Conservation (phyloP, 345 rosid species). For the Cardamine occulta region DNA sequence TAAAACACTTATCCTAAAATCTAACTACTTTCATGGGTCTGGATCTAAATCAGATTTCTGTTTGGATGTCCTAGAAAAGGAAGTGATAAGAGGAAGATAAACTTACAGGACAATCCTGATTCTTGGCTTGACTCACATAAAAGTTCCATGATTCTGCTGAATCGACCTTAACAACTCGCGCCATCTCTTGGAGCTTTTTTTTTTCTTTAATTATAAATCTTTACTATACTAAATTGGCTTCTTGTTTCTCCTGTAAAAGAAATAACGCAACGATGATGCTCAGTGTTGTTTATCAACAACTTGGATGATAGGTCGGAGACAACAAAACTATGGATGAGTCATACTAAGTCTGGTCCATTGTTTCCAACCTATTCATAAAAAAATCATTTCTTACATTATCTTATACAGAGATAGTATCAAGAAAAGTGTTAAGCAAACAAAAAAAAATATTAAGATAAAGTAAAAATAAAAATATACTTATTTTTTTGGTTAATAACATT, state of each 20-base stretch:
- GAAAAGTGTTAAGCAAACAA: too few species aligned
- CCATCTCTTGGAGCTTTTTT: slow-evolving; percentile 50
- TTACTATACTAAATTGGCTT: background rate
- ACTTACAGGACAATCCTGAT: slow-evolving; percentile 70
- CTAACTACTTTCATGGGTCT: background rate
- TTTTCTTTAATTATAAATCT: background rate
- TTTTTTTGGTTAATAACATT: background rate
- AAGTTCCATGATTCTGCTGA: slow-evolving; percentile 73
- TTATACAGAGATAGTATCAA: too few species aligned
- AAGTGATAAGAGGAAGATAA: background rate
- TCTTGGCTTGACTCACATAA: slow-evolving; percentile 62
- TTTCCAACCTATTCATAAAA: background rate
- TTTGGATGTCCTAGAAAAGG: background rate
- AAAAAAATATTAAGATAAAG: too few species aligned
- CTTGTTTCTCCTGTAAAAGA: slow-evolving; percentile 7
- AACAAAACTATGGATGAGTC: slow-evolving; percentile 22
- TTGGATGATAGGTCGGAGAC: slow-evolving; percentile 11
- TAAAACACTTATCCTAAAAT: background rate
- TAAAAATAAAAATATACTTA: too few species aligned
- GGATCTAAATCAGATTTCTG: slow-evolving; percentile 5
- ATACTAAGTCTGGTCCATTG: slow-evolving; percentile 19
- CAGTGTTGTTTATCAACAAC: slow-evolving; percentile 31
- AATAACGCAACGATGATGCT: slow-evolving; percentile 1
- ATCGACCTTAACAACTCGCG: slow-evolving; percentile 64
- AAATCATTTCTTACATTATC: background rate